A percentile compares a stretch with the other conserved stretches of the same genome.
These are phyloP conservation scores for Chaetomiaceae sp. DNA, from an alignment of 2,329 filamentous ascomycete genomes.

Conservation along the genomic window DNA sequence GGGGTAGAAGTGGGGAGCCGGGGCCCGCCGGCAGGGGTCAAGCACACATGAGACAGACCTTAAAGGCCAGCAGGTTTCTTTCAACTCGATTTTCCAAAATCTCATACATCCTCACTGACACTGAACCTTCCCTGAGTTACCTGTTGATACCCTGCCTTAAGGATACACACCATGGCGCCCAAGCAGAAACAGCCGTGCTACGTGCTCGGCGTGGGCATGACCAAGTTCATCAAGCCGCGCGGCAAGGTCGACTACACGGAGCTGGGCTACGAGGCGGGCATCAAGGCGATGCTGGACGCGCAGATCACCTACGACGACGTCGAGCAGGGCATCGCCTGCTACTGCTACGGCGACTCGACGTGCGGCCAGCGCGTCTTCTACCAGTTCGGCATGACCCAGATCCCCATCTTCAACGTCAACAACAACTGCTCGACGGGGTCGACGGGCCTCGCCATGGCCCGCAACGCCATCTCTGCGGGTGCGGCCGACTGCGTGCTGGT, in stretches of 20 bases:
- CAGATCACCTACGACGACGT: conserved; percentile 96
- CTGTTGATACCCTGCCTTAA: neutral
- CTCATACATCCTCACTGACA: neutral
- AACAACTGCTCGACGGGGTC: conserved; percentile 98
- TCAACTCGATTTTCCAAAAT: neutral
- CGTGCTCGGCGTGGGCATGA: conserved; percentile 96
- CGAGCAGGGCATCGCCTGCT: conserved; percentile 92
- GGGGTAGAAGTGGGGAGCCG: conserved; percentile 5
- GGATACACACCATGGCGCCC: conserved; percentile 39
- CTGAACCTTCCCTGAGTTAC: no score
- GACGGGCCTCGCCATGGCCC: conserved; percentile 79
- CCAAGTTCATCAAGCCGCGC: conserved; percentile 96
- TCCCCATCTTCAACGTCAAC: conserved; percentile 97
- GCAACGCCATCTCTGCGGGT: conserved; percentile 73
- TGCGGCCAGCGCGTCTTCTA: conserved; percentile 97
- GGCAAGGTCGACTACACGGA: conserved; percentile 94
- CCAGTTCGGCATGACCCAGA: conserved; percentile 95
- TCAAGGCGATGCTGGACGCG: conserved; percentile 80
- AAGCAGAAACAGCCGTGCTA: conserved; percentile 60
- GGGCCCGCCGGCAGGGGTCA: neutral
- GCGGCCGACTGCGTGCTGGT: conserved; percentile 85
- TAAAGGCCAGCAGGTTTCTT: neutral
- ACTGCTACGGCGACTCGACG: conserved; percentile 94
- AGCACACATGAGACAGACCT: neutral
- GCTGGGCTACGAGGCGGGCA: conserved; percentile 85